Evolutionary conservation across 2,329 filamentous ascomycete genomes (phyloP).

Genomic region (Colletotrichum nymphaeae): DNA sequence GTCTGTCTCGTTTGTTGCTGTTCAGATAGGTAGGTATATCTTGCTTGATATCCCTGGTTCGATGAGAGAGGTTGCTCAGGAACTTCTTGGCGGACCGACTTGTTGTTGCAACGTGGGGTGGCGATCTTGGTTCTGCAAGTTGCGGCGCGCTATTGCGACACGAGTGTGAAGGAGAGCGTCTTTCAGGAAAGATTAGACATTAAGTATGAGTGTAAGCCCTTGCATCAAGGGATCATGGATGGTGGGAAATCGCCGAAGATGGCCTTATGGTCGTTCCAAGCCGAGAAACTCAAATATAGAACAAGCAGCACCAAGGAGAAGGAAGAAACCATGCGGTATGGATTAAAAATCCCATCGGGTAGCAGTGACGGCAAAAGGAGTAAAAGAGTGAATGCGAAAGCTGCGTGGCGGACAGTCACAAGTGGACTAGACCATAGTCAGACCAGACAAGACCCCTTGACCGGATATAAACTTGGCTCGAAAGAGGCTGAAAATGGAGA

Average conservation of each 20-base stretch:
- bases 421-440: too few species aligned
- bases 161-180: neutral
- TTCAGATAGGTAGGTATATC: neutral
- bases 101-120: constrained; percentile 4
- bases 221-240: neutral
- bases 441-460: neutral
- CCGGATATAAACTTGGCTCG: constrained; percentile 9
- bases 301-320: neutral
- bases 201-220: neutral
- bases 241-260: neutral
- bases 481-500: constrained; percentile 8
- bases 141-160: neutral
- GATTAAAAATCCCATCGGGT: neutral
- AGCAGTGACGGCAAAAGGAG: neutral
- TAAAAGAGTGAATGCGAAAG: neutral
- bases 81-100: constrained; percentile 14
- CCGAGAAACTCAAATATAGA: neutral
- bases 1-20: neutral
- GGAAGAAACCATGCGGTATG: neutral
- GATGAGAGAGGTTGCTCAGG: neutral
- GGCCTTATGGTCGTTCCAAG: neutral
- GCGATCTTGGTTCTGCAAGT: neutral
- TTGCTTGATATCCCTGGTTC: neutral
- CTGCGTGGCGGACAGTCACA: neutral
- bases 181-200: constrained; percentile 9